phyloP scores from a whole-genome alignment of 2,329 filamentous ascomycete genomes.

The Paecilomyces sp. region DNA sequence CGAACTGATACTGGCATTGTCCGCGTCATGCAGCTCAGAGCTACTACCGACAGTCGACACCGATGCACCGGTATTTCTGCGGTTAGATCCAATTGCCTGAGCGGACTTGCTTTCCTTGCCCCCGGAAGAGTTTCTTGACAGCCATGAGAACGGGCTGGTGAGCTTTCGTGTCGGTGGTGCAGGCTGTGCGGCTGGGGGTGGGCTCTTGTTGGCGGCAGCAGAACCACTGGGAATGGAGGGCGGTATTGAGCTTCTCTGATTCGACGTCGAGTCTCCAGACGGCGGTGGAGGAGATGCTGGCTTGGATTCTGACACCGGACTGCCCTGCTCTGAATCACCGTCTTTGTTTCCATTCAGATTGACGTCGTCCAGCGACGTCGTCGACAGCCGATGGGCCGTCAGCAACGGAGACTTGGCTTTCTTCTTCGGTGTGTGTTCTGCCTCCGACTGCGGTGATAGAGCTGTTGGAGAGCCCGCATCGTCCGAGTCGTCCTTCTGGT shows the following conservation, averaged over 20 bases:
- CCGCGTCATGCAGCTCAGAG: slow-evolving; percentile 61
- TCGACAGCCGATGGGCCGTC: slow-evolving; percentile 49
- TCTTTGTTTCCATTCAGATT: slow-evolving; percentile 58
- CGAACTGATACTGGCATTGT: slow-evolving; percentile 39
- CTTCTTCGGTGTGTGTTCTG: slow-evolving; percentile 26
- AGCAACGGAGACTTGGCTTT: slow-evolving; percentile 46
- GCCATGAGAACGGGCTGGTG: slow-evolving; percentile 80
- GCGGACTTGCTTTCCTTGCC: slow-evolving; percentile 54
- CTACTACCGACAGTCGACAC: slow-evolving; percentile 73
- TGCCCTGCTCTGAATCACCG: slow-evolving; percentile 22
- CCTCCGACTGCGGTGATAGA: slow-evolving; percentile 20
- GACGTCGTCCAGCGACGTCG: slow-evolving; percentile 57
- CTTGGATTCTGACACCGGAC: slow-evolving; percentile 17
- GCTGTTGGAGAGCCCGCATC: slow-evolving; percentile 15
- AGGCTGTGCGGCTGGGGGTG: slow-evolving; percentile 30
- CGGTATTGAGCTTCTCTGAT: slow-evolving; percentile 12
- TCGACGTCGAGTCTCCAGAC: slow-evolving; percentile 23
- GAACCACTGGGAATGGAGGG: slow-evolving; percentile 53
- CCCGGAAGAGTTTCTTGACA: slow-evolving; percentile 58
- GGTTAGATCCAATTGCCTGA: slow-evolving; percentile 33
- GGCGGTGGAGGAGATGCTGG: slow-evolving; percentile 23
- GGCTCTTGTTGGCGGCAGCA: slow-evolving; percentile 48
- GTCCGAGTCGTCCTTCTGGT: slow-evolving; percentile 12
- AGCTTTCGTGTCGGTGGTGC: slow-evolving; percentile 57
- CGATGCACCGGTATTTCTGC: slow-evolving; percentile 74